Evolutionary conservation across 129 eudicot genomes (phyloP), one percentile per base, ranked within the genome.

Genomic region (Flaveria linearis): DNA sequence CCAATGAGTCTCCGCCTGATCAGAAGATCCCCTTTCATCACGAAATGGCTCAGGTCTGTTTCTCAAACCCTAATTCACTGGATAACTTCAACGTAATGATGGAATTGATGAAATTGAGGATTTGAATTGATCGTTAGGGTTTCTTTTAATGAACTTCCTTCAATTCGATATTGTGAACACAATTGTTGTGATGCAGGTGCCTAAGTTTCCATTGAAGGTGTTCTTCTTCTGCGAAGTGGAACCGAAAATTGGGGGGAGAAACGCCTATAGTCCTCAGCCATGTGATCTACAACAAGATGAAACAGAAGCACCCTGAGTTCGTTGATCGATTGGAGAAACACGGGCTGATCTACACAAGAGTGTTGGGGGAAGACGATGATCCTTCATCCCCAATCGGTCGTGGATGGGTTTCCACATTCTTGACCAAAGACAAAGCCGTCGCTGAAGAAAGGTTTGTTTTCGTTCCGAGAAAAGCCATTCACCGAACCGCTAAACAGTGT

Each of bases 361-460:
- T 91, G 41, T 52, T 95, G 47, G 97, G 96, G 17, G 97, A 87
- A 89, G 99, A 81, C 1, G 97, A 91, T 57, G 97, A 95, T 75
- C 96, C 97, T 78, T 88, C 92, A 1, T 95, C 99, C 28, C 96
- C 97, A 3, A 91, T 95, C 15, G 99, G 99, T 16, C 96, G 99
- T 9, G 97, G 99, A 51, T 91, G 99, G 99, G 88, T 86, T 68
- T 94, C 99, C 43, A 94, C 97, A 1, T 91, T 94, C 82, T 70
- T 87, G 84, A 94, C 99, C 47, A 74, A 85, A n/a, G 96, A 94
- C 84, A 94, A 91, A 77, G 82, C 70, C 47, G 79, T 91, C 3
- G 99, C 99, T n/a, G 96, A 86, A 74, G 91, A 94, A 86, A 89
- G 96, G 99, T 94, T 42, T 60, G 83, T 42, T 0, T 20, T 78